Base-by-base conservation (phyloP, 768 basidiomycete species). In the Russula olivacea region DNA sequence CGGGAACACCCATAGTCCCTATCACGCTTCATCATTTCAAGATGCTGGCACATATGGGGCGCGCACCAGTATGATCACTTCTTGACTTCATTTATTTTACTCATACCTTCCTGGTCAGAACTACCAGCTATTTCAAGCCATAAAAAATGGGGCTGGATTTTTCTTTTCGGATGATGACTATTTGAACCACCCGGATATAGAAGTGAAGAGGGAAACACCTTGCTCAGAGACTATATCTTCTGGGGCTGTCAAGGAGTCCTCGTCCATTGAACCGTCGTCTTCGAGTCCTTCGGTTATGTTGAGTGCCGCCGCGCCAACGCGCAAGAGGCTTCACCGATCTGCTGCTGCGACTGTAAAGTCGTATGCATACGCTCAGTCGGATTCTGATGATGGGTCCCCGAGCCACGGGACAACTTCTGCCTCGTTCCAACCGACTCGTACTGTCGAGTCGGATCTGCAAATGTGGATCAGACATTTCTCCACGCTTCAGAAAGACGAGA, bases 21-120 rank as follows among this genome's bases (percentile, higher is more conserved):
- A 70, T 90, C 36, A 91, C 89, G 6, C 74, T 91, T 55, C 84
- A 88, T 69, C 88, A 89, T 69, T 91, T 91, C 75, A 81, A 84
- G 70, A 69, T 87, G n/a, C 78, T 91, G 52, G 88, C 88, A 4
- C 81, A 79, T 49, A 74, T 91, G 19, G 88, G 87, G 21, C 79
- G 78, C 63, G 74, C 78, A 32, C 82, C 85, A 10, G 86, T 86
- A 69, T 69, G 86, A 72, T 41, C 21, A 57, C 60, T 9, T 50
- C 21, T 64, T 28, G 3, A 25, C 34, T 25, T 15, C 9, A 34
- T 51, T 23, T 9, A n/a, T 53, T n/a, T 64, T 47, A 28, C 30
- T 63, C 47, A 41, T 19, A 40, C 10, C 50, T 47, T 51, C 56
- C 38, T 43, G 36, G 48, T 30, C 64, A 88, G 86, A 79, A 76